Percentiles rank a stretch among this genome's conserved stretches.
Conservation (phyloP, 2,329 filamentous ascomycete genomes). For the Sclerotinia minor region DNA sequence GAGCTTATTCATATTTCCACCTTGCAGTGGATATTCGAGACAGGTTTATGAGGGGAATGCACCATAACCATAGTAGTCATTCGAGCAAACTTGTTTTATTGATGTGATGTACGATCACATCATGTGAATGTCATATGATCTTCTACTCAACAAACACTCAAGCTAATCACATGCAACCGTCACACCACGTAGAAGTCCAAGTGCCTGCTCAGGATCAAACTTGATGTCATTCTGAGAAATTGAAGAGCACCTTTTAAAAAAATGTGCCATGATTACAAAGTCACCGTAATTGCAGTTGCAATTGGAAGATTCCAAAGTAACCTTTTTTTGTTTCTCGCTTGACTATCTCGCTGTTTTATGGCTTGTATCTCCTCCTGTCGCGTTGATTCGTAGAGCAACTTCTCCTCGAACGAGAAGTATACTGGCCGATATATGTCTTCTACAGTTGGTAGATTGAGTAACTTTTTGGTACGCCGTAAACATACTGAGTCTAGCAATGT, state of each 20-base stretch:
- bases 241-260: slow-evolving; percentile 39
- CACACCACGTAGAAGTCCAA: not conserved
- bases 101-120: too few relatives aligned
- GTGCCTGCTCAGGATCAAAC: slow-evolving; percentile 1
- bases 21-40: too few relatives aligned
- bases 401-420: slow-evolving; percentile 40
- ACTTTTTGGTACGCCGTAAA: slow-evolving; percentile 46
- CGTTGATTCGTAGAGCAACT: slow-evolving; percentile 44
- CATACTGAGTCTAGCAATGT: slow-evolving; percentile 45
- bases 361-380: slow-evolving; percentile 44
- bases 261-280: slow-evolving; percentile 54
- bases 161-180: too few relatives aligned
- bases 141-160: too few relatives aligned
- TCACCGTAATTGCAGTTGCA: slow-evolving; percentile 49
- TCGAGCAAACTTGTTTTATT: too few relatives aligned
- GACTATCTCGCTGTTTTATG: slow-evolving; percentile 43
- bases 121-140: too few relatives aligned
- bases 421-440: slow-evolving; percentile 36
- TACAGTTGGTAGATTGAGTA: slow-evolving; percentile 43
- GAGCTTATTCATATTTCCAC: too few relatives aligned
- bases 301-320: slow-evolving; percentile 49
- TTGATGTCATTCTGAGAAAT: not conserved
- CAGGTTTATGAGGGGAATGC: too few relatives aligned
- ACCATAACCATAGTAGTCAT: too few relatives aligned
- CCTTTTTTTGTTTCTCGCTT: not conserved